Evolutionary conservation across 768 basidiomycete species (phyloP), one percentile per base, ranked within the genome.

Genomic region (Suillus variegatus): DNA sequence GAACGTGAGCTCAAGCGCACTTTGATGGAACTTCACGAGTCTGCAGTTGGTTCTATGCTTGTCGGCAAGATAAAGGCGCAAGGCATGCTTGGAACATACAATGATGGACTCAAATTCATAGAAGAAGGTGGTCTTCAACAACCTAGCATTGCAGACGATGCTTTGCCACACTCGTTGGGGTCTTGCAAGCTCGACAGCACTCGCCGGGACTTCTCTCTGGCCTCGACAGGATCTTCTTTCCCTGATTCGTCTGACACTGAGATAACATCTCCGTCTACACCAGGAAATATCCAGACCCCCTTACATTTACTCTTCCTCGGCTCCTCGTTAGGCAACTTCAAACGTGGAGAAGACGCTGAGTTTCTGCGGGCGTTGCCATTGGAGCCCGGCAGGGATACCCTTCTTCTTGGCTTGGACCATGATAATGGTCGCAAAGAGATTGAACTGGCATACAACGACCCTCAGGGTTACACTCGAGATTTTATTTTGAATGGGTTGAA

Each of bases 61-160:
- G 67, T 79, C 35, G 92, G 89, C 58, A 94, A 93, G 71, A 88
- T 99, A 41, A 81, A 85, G 2, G 88, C 88, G 46, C 89, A 88
- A 65, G 97, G 96, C 25, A 84, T 98, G 68, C 93, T 93, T 75
- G 97, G 94, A 28, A 97, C 94, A 4, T 99, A 94, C 75, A 89
- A 97, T 60, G 90, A 91, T 38, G 95, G 96, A 2, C 81, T 99
- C 49, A 88, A 88, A 65, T 95, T 91, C 73, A 83, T 96, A 63
- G 78, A 85, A 49, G 81, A 87, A 54, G 78, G 76, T 5, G 74
- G 76, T 60, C 62, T 78, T 51, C 60, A 62, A 32, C 9, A 57
- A 14, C 44, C 51, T 35, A 55, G 70, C 3, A 65, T 67, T 36
- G 69, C 65, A 36, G 64, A 62, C 4, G 28, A 16, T 7, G 4